Evolutionary conservation across 2,329 filamentous ascomycete genomes (phyloP), one percentile per base, ranked within the genome.

Genomic region (Talaromyces sp.): DNA sequence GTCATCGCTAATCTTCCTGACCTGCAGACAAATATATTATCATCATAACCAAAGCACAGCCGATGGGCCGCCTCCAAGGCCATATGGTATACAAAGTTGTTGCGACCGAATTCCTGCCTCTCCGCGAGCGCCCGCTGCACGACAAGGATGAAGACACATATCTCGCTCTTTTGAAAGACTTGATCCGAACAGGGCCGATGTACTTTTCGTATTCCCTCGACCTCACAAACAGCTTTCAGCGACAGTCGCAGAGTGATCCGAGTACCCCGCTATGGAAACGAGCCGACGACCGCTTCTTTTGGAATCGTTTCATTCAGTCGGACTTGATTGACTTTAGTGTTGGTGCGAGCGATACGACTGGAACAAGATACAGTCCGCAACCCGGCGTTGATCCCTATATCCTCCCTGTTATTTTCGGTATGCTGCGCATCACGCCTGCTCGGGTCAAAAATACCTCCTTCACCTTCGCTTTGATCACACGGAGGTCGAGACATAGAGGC

Each of bases 151-250:
- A 99, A 83, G 94, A 98, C 79, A 90, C 88, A 71, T 98, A 97
- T 78, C 85, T 98, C 63, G 80, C 84, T 59, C 84, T 98, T 62
- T 86, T 99, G 71, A 93, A 93, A 78, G 87, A 85, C 57, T 88
- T 95, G 68, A 85, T 99, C 71, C 90, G 90, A 76, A 89, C 87
- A 13, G 91, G 91, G 0, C 92, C 94, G 9, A 93, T 98, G 89
- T 98, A 96, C 85, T 99, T 97, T 74, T 98, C 95, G 65, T 99
- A 99, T 82, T 94, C 93, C 9, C 87, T 96, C 77, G 95, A 99
- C 79, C 86, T 99, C 69, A 99, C 95, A 71, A 99, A 96, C 83
- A 93, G 88, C 75, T 97, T 98, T 82, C 95, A 99, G 81, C 89
- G 95, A 69, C 95, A 98, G 77, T 89, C 93, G 3, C 88, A 93